Evolutionary conservation across 2,329 filamentous ascomycete species (phyloP).

Genomic region (Paraconiothyrium brasiliense): DNA sequence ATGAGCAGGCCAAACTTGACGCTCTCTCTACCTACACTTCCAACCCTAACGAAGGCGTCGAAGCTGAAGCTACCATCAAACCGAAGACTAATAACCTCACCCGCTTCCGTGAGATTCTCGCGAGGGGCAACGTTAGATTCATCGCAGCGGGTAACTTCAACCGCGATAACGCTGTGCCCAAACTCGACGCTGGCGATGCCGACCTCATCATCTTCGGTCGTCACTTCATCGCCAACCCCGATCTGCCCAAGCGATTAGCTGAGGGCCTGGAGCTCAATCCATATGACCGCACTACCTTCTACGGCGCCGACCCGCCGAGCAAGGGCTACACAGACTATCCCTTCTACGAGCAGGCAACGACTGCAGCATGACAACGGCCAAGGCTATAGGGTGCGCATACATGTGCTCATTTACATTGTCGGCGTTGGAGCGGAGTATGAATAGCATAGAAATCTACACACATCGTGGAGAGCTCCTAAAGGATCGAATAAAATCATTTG

Average conservation of each 20-base stretch:
- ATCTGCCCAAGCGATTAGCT: constrained; percentile 57
- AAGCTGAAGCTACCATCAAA: constrained; percentile 44
- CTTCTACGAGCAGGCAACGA: constrained; percentile 33
- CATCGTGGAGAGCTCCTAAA: neutral
- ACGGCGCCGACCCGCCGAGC: constrained; percentile 43
- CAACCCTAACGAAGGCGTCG: constrained; percentile 33
- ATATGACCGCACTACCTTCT: constrained; percentile 59
- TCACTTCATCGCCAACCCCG: constrained; percentile 60
- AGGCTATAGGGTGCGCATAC: constrained; percentile 2
- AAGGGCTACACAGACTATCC: constrained; percentile 56
- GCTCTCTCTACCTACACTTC: constrained; percentile 49
- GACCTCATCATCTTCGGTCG: constrained; percentile 58
- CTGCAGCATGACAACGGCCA: constrained; percentile 27
- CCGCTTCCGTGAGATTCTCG: constrained; percentile 59
- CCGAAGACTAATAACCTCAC: constrained; percentile 39
- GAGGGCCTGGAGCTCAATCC: constrained; percentile 54
- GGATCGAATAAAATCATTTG: neutral
- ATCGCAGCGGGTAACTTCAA: constrained; percentile 66
- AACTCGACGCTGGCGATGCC: constrained; percentile 54
- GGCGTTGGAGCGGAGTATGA: constrained; percentile 15
- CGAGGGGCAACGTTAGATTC: constrained; percentile 60
- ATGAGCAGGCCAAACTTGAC: constrained; percentile 49
- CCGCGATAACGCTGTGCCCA: constrained; percentile 60
- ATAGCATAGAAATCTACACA: constrained; percentile 16
- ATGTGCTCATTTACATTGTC: constrained; percentile 19